Evolutionary conservation across 164 flowering plant genomes (phyloP).

Genomic region (Macadamia integrifolia): DNA sequence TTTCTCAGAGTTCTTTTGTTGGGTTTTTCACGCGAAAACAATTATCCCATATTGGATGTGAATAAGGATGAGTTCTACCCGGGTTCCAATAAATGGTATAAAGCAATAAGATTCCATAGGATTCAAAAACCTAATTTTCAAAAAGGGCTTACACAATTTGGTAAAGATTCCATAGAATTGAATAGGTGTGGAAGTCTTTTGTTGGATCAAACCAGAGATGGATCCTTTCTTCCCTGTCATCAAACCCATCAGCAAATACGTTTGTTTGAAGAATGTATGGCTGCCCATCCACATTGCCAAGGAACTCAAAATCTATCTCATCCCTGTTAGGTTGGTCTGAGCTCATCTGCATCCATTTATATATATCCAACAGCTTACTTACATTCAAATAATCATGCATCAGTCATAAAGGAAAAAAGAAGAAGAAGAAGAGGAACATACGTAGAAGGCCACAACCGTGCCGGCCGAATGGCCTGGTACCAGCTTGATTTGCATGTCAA

Average conservation of each 20-base stretch:
- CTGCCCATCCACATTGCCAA: constrained; percentile 72
- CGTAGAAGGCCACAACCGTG: not conserved
- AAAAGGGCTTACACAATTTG: constrained; percentile 69
- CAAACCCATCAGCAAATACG: constrained; percentile 69
- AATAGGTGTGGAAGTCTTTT: constrained; percentile 72
- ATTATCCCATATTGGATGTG: no score
- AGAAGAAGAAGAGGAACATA: not conserved
- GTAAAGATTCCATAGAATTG: constrained; percentile 76
- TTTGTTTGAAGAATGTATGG: constrained; percentile 81
- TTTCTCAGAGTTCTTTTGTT: no score
- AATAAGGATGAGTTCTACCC: no score
- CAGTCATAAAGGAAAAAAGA: not conserved
- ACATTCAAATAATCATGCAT: not conserved
- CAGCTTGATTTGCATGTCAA: constrained; percentile 17
- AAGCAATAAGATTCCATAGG: no score
- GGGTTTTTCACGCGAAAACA: no score
- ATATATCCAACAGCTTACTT: not conserved
- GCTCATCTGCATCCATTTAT: constrained; percentile 46
- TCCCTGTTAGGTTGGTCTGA: constrained; percentile 74
- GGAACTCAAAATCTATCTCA: constrained; percentile 84
- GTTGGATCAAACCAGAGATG: constrained; percentile 94
- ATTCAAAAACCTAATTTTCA: not conserved
- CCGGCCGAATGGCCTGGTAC: constrained; percentile 3
- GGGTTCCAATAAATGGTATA: no score
- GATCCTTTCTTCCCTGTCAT: constrained; percentile 70